phyloP scores from a whole-genome alignment of 2,329 filamentous ascomycete genomes.

The Alternaria infectoria region DNA sequence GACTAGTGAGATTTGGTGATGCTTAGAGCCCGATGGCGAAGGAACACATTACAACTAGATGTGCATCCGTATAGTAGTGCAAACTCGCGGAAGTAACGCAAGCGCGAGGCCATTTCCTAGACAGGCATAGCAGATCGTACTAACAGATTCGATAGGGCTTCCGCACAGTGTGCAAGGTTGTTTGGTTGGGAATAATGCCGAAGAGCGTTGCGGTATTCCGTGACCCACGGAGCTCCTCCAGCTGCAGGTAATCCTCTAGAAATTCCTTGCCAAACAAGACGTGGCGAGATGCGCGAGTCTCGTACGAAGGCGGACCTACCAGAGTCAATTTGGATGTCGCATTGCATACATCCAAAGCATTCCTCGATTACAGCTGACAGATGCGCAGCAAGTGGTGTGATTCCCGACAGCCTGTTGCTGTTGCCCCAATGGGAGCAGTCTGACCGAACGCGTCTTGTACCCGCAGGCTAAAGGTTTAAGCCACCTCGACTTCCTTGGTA shows the following conservation, averaged over 20 bases:
- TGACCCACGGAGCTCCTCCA: conserved; percentile 6
- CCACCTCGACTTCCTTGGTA: neutral
- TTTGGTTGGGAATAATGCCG: conserved; percentile 13
- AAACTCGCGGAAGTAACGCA: neutral
- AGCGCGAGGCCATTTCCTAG: neutral
- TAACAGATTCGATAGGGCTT: neutral
- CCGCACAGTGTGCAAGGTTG: conserved; percentile 1
- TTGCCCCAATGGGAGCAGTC: neutral
- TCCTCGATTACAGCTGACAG: conserved; percentile 8
- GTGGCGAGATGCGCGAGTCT: neutral
- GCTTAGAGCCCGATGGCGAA: conserved; percentile 8
- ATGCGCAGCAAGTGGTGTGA: conserved; percentile 14
- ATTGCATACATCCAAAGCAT: conserved; percentile 9
- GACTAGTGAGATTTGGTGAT: conserved; percentile 12
- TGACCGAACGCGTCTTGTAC: conserved; percentile 7
- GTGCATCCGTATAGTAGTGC: conserved; percentile 10
- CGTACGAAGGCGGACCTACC: neutral
- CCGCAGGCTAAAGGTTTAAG: conserved; percentile 20
- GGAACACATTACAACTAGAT: conserved; percentile 22
- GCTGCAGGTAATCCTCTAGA: conserved; percentile 22
- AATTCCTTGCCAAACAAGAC: conserved; percentile 4
- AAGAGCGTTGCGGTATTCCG: conserved; percentile 5
- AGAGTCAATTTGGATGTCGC: conserved; percentile 5
- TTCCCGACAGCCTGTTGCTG: neutral
- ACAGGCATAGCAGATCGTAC: neutral